Evolutionary conservation across 1,284 basidiomycete genomes (phyloP).

Genomic region (Pulveroboletus sp.): DNA sequence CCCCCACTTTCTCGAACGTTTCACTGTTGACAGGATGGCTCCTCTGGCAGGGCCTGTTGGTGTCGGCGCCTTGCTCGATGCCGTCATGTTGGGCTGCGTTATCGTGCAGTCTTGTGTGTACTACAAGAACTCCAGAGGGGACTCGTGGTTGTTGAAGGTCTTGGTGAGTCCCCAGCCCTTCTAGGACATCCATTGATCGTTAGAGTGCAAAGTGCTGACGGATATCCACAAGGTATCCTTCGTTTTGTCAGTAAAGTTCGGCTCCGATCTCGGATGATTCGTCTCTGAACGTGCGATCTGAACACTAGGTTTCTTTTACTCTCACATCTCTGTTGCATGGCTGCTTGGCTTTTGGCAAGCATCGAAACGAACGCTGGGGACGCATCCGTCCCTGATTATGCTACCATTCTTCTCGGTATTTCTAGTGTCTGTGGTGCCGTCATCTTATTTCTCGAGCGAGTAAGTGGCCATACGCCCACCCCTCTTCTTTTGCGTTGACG

Average conservation of each 20-base stretch:
- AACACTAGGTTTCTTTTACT: conserved; percentile 20
- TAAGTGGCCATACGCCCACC: conserved; percentile 6
- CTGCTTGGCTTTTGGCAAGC: conserved; percentile 26
- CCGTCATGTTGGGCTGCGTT: conserved; percentile 28
- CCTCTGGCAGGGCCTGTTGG: conserved; percentile 32
- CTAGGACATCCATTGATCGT: neutral
- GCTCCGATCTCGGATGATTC: neutral
- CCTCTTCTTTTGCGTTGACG: neutral
- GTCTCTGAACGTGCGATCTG: conserved; percentile 6
- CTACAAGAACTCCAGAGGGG: conserved; percentile 22
- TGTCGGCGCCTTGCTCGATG: conserved; percentile 26
- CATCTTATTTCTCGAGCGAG: conserved; percentile 22
- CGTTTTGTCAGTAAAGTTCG: conserved; percentile 20
- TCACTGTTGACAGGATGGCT: conserved; percentile 13
- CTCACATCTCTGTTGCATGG: conserved; percentile 18
- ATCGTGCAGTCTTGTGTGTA: conserved; percentile 31
- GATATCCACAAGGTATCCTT: conserved; percentile 18
- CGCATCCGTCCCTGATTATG: conserved; percentile 11
- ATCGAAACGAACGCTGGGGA: neutral
- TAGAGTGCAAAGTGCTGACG: conserved; percentile 4
- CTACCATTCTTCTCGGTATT: conserved; percentile 22
- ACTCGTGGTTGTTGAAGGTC: conserved; percentile 14
- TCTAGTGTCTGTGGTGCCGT: conserved; percentile 18
- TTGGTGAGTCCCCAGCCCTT: conserved; percentile 19
- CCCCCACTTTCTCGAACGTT: neutral